Evolutionary conservation across 495 filamentous ascomycete genomes (phyloP).

Genomic region (Beverwykella pulmonaria): DNA sequence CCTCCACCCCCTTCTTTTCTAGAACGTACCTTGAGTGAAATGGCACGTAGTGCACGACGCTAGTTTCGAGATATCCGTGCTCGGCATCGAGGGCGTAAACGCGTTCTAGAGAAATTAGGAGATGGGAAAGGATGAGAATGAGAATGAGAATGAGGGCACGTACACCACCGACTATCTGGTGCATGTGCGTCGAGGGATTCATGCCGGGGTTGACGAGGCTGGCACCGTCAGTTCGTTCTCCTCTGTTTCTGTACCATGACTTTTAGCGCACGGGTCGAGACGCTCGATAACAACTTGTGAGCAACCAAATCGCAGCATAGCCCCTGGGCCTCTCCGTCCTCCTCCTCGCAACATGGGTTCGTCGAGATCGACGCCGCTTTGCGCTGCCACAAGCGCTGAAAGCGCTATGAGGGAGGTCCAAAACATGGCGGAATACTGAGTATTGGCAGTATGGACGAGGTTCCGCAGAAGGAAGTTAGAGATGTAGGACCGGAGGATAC

Average conservation of each 20-base stretch:
- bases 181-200: slow-evolving; percentile 27
- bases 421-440: neutral
- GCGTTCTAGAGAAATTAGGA: slow-evolving; percentile 10
- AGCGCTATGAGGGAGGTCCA: neutral
- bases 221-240: neutral
- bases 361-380: slow-evolving; percentile 13
- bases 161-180: slow-evolving; percentile 28
- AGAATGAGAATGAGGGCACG: neutral
- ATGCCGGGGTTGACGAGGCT: slow-evolving; percentile 29
- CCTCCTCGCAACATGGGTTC: slow-evolving; percentile 20
- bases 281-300: slow-evolving; percentile 29
- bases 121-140: neutral
- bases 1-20: neutral
- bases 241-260: neutral
- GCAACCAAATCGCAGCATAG: slow-evolving; percentile 26
- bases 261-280: slow-evolving; percentile 27
- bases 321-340: slow-evolving; percentile 5
- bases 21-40: slow-evolving; percentile 11
- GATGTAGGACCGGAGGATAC: neutral
- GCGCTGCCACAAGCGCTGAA: neutral
- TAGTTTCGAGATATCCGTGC: slow-evolving; percentile 13
- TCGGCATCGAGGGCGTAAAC: slow-evolving; percentile 29
- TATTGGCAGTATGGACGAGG: neutral
- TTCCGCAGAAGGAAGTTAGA: neutral
- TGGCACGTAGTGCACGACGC: slow-evolving; percentile 30